These are phyloP conservation scores for Sporormia fimetaria DNA, from an alignment of 495 filamentous ascomycete genomes.

Conservation along the genomic window DNA sequence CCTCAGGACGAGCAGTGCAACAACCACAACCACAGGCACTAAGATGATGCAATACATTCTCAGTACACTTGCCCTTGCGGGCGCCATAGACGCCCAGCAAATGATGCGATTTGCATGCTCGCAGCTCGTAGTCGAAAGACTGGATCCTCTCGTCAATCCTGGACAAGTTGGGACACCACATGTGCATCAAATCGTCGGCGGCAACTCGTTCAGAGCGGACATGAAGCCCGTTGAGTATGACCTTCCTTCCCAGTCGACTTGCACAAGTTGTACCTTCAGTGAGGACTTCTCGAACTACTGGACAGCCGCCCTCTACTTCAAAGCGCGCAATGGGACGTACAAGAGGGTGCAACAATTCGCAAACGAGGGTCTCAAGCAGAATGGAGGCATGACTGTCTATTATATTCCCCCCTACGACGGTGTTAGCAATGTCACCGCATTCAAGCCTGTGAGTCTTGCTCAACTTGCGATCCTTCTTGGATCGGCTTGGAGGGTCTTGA, in stretches of 20 bases:
- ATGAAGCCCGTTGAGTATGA: slow-evolving; percentile 19
- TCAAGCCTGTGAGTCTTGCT: slow-evolving; percentile 11
- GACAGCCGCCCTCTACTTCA: slow-evolving; percentile 18
- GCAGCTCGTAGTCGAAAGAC: slow-evolving; percentile 14
- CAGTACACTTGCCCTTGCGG: slow-evolving; percentile 2
- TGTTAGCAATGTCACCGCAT: slow-evolving; percentile 19
- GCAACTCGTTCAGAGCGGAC: slow-evolving; percentile 11
- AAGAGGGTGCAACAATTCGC: slow-evolving; percentile 18
- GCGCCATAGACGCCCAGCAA: slow-evolving; percentile 7
- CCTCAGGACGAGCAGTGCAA: too few relatives aligned
- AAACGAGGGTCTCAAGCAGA: slow-evolving; percentile 12
- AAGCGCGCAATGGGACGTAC: slow-evolving; percentile 14
- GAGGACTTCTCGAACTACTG: slow-evolving; percentile 21
- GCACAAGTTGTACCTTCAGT: slow-evolving; percentile 21
- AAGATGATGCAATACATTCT: background rate
- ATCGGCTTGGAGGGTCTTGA: background rate
- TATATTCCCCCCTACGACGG: slow-evolving; percentile 23
- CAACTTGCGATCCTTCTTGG: background rate
- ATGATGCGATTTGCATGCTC: slow-evolving; percentile 19
- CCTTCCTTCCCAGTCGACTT: slow-evolving; percentile 4
- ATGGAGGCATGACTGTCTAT: slow-evolving; percentile 21
- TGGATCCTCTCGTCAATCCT: slow-evolving; percentile 15
- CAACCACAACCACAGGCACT: background rate
- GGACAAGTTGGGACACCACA: slow-evolving; percentile 12
- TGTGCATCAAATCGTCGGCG: slow-evolving; percentile 17